phyloP scores from a whole-genome alignment of 306 rosid species.

The Echinosophora koreensis region DNA sequence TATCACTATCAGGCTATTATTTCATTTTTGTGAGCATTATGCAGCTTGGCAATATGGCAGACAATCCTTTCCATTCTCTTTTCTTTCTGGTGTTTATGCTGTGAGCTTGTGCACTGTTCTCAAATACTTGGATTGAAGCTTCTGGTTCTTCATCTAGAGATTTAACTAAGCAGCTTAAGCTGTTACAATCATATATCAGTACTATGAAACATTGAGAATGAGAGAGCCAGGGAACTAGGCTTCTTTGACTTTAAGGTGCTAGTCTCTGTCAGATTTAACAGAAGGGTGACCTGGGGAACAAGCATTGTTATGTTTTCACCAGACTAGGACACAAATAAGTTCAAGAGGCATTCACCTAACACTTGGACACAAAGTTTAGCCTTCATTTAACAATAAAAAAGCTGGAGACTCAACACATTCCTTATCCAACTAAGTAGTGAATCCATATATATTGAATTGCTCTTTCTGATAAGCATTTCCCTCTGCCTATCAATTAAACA shows the following conservation, averaged over 20 bases:
- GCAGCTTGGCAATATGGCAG: slow-evolving; percentile 82
- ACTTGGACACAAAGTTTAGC: background rate
- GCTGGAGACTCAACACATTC: background rate
- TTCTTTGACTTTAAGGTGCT: slow-evolving; percentile 65
- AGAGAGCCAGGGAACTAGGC: slow-evolving; percentile 75
- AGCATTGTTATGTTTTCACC: too few relatives aligned
- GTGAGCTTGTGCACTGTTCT: slow-evolving; percentile 69
- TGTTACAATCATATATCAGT: slow-evolving; percentile 73
- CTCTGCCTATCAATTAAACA: background rate
- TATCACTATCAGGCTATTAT: background rate
- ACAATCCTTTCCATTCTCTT: slow-evolving; percentile 74
- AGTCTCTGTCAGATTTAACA: too few relatives aligned
- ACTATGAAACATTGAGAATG: slow-evolving; percentile 75
- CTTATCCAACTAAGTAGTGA: background rate
- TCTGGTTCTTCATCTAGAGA: slow-evolving; percentile 78
- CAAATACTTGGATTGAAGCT: slow-evolving; percentile 84
- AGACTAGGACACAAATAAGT: too few relatives aligned
- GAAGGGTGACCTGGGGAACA: too few relatives aligned
- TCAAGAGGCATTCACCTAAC: background rate
- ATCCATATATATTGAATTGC: background rate
- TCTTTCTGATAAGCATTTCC: background rate
- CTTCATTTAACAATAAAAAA: background rate
- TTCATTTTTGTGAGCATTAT: slow-evolving; percentile 1
- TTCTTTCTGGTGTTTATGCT: slow-evolving; percentile 72
- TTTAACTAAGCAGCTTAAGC: slow-evolving; percentile 81